phyloP scores from a whole-genome alignment of 495 filamentous ascomycete genomes.

The Bathelium albidoporum region DNA sequence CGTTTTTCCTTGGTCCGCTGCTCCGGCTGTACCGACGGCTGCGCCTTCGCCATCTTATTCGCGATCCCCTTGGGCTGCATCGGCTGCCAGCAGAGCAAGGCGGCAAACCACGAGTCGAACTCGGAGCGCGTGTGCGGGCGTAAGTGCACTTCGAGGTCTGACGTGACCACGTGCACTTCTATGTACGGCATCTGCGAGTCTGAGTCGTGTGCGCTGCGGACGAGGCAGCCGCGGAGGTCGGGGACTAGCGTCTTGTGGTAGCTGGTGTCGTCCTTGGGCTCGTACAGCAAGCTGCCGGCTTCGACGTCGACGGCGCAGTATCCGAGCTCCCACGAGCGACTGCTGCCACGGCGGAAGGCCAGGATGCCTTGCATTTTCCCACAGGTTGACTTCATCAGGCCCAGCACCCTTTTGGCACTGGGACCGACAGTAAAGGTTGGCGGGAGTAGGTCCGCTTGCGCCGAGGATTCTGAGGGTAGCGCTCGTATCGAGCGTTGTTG shows the following conservation, averaged over 20 bases:
- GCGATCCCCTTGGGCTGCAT: conserved; percentile 64
- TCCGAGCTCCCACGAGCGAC: conserved; percentile 47
- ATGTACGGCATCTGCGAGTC: conserved; percentile 64
- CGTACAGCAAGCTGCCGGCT: conserved; percentile 53
- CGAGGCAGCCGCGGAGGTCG: conserved; percentile 79
- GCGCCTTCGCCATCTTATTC: conserved; percentile 64
- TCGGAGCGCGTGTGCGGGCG: conserved; percentile 64
- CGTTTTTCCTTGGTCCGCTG: conserved; percentile 17
- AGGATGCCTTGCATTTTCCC: conserved; percentile 61
- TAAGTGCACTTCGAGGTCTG: conserved; percentile 60
- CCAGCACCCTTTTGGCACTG: conserved; percentile 52
- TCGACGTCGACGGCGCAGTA: conserved; percentile 60
- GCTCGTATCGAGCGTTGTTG: conserved; percentile 17
- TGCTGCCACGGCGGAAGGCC: conserved; percentile 49
- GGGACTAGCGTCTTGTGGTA: conserved; percentile 55
- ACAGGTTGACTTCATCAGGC: conserved; percentile 57
- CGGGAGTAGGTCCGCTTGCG: conserved; percentile 7
- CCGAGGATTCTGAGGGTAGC: conserved; percentile 18
- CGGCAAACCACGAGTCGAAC: conserved; percentile 85
- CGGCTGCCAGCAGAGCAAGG: conserved; percentile 88
- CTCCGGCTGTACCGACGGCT: conserved; percentile 16
- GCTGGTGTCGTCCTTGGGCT: conserved; percentile 47
- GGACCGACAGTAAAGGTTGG: not conserved
- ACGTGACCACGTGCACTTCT: conserved; percentile 62
- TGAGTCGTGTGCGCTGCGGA: conserved; percentile 45